A percentile compares a stretch with the other conserved stretches of the same genome.
Evolutionary conservation across 2,329 filamentous ascomycete species (phyloP).

Genomic region (Pseudodiploospora longispora): DNA sequence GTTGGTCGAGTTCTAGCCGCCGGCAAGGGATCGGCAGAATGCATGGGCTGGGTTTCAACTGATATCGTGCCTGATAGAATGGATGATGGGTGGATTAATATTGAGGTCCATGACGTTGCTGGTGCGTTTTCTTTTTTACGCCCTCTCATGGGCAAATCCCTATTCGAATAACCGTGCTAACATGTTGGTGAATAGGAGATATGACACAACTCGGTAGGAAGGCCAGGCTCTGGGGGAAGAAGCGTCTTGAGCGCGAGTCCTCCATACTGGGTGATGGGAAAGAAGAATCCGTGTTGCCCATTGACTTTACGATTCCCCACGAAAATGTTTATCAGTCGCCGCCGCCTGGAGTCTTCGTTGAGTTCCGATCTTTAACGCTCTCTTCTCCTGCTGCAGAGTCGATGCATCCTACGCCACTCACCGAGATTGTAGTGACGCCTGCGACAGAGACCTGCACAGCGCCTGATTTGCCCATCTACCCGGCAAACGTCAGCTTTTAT

Average conservation of each 20-base stretch:
- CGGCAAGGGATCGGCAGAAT: slow-evolving; percentile 52
- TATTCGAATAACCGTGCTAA: slow-evolving; percentile 1
- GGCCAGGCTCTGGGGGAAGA: slow-evolving; percentile 55
- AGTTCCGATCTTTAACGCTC: slow-evolving; percentile 44
- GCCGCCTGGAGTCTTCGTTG: slow-evolving; percentile 40
- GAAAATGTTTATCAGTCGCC: slow-evolving; percentile 44
- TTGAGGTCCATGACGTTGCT: slow-evolving; percentile 45
- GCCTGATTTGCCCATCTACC: slow-evolving; percentile 26
- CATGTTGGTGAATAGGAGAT: slow-evolving; percentile 30
- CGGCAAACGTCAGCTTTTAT: slow-evolving; percentile 26
- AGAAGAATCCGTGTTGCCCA: slow-evolving; percentile 45
- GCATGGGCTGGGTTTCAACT: slow-evolving; percentile 62
- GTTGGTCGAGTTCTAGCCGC: slow-evolving; percentile 58
- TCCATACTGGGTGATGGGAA: slow-evolving; percentile 52
- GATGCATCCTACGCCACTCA: slow-evolving; percentile 35
- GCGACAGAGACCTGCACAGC: slow-evolving; percentile 27
- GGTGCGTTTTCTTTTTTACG: slow-evolving; percentile 29
- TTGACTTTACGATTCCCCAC: slow-evolving; percentile 54
- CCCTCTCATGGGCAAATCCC: neutral
- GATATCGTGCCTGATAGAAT: slow-evolving; percentile 45
- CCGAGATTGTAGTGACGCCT: slow-evolving; percentile 30
- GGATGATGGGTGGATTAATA: slow-evolving; percentile 50
- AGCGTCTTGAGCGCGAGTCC: slow-evolving; percentile 50
- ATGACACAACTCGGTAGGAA: slow-evolving; percentile 42
- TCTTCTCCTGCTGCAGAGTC: slow-evolving; percentile 32